Percentiles rank a stretch among this genome's conserved stretches.
Evolutionary conservation across 2,329 filamentous ascomycete species (phyloP).

Genomic region (Nemania abortiva): DNA sequence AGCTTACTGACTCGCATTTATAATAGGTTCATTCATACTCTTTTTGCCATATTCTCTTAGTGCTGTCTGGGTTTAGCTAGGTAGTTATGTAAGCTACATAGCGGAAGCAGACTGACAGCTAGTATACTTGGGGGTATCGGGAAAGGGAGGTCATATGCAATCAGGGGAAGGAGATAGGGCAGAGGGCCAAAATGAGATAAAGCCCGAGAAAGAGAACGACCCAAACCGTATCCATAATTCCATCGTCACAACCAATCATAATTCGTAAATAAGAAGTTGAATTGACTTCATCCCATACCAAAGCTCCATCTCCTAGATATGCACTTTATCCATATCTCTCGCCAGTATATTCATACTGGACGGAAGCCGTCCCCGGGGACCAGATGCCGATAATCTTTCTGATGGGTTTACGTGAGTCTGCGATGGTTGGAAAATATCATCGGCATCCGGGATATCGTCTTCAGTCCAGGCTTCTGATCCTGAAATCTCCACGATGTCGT

Average conservation of each 20-base stretch:
- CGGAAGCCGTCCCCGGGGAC: slow-evolving; percentile 27
- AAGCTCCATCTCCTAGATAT: slow-evolving; percentile 36
- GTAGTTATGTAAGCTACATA: background rate
- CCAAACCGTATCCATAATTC: background rate
- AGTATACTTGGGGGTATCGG: background rate
- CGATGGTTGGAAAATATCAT: slow-evolving; percentile 23
- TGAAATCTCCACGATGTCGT: slow-evolving; percentile 49
- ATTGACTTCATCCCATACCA: slow-evolving; percentile 32
- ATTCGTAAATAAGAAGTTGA: slow-evolving; percentile 2
- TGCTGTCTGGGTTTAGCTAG: background rate
- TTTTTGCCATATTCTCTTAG: background rate
- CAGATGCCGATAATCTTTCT: slow-evolving; percentile 19
- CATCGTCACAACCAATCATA: slow-evolving; percentile 14
- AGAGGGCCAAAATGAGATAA: background rate
- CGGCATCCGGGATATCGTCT: slow-evolving; percentile 41
- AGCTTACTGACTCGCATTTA: background rate
- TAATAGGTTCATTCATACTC: slow-evolving; percentile 2
- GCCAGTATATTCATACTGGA: slow-evolving; percentile 36
- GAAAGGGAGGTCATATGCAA: background rate
- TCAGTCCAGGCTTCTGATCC: slow-evolving; percentile 43
- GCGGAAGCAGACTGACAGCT: background rate
- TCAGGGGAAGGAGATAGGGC: background rate
- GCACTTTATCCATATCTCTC: slow-evolving; percentile 48
- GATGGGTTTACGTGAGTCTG: slow-evolving; percentile 22
- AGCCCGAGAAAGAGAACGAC: background rate